Percentiles rank a stretch among this genome's conserved stretches.
phyloP scores from a whole-genome alignment of 768 basidiomycete genomes.

The Podaxis sp. region DNA sequence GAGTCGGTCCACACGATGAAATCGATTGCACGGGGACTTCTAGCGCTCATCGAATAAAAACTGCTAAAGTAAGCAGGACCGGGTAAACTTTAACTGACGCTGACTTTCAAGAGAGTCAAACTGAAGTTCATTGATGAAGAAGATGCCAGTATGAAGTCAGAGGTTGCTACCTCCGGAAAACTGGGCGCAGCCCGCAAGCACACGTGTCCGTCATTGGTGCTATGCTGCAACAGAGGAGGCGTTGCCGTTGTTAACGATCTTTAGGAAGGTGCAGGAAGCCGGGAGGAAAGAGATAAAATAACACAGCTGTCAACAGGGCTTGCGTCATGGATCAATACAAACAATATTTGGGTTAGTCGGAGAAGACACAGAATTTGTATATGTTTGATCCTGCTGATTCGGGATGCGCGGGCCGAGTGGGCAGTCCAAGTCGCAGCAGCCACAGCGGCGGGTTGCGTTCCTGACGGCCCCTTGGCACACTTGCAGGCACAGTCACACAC shows the following conservation, averaged over 20 bases:
- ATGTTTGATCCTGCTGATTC: not conserved
- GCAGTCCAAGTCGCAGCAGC: not conserved
- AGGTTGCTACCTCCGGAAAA: not conserved
- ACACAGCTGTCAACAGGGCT: not conserved
- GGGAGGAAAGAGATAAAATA: not conserved
- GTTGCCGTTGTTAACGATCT: not conserved
- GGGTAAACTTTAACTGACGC: not conserved
- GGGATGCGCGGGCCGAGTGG: not conserved
- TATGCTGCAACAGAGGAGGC: not conserved
- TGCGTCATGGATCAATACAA: not conserved
- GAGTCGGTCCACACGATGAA: not conserved
- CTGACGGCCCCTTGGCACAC: not conserved
- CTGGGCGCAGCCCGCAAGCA: not conserved
- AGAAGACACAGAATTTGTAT: not conserved
- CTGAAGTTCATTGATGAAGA: not conserved
- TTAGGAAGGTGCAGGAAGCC: not conserved
- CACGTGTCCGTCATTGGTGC: not conserved
- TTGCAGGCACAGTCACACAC: not conserved
- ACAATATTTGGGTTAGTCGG: no score
- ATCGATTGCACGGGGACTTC: not conserved
- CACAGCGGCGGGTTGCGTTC: no score
- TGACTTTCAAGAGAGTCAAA: not conserved
- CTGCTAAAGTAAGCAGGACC: not conserved
- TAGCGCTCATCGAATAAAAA: not conserved
- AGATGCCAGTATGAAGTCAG: not conserved